Evolutionary conservation across 2,329 filamentous ascomycete species (phyloP).

Genomic region (Immersiporthe knoxdaviesiana): DNA sequence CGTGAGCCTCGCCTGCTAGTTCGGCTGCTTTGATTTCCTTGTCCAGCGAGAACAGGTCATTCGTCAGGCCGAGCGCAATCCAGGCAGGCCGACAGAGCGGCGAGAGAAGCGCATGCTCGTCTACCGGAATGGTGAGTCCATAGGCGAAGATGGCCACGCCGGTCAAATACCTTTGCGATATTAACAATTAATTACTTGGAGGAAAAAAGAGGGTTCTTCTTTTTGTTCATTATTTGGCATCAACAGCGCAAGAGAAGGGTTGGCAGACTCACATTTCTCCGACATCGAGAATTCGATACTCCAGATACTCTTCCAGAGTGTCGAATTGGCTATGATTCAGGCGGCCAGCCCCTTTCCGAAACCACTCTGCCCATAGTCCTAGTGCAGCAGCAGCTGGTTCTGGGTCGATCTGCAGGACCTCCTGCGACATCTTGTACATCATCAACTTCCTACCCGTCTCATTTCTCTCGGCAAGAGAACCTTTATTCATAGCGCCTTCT

Average conservation of each 20-base stretch:
- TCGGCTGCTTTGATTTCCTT: conserved; percentile 40
- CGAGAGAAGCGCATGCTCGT: conserved; percentile 38
- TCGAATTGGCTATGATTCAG: conserved; percentile 29
- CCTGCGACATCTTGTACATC: conserved; percentile 26
- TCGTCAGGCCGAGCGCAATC: conserved; percentile 39
- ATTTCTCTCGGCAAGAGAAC: conserved; percentile 27
- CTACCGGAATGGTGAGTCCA: conserved; percentile 42
- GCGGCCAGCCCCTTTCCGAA: conserved; percentile 29
- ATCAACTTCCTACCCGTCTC: conserved; percentile 34
- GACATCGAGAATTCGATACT: conserved; percentile 34
- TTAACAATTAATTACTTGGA: no score
- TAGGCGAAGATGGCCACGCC: conserved; percentile 43
- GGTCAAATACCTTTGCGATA: conserved; percentile 42
- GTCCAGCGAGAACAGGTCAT: conserved; percentile 45
- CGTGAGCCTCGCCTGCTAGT: conserved; percentile 33
- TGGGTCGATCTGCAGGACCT: conserved; percentile 34
- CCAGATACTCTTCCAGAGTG: conserved; percentile 35
- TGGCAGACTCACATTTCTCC: conserved; percentile 34
- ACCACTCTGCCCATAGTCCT: conserved; percentile 35
- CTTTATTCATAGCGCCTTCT: neutral
- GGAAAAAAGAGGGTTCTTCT: no score
- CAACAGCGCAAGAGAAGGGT: neutral
- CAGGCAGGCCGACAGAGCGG: conserved; percentile 32
- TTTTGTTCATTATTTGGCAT: neutral
- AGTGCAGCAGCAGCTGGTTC: conserved; percentile 33